These are phyloP conservation scores for Fusarium mundagurra DNA, from an alignment of 2,329 filamentous ascomycete species.

Conservation along the genomic window DNA sequence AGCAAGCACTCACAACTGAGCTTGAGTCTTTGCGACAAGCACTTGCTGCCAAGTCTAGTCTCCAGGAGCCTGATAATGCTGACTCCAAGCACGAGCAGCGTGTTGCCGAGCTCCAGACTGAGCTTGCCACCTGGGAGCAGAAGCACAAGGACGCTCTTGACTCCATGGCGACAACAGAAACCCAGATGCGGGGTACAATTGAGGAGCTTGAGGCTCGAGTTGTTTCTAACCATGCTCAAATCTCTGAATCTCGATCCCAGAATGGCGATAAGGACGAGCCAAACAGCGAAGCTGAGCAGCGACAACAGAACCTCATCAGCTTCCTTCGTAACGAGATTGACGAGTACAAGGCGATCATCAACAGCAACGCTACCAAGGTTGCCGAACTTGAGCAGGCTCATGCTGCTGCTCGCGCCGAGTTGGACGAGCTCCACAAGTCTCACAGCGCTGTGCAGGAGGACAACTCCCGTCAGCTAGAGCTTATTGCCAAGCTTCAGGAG, in stretches of 20 bases:
- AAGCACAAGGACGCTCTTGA: conserved; percentile 79
- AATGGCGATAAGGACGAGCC: conserved; percentile 54
- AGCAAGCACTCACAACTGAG: conserved; percentile 78
- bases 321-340: conserved; percentile 79
- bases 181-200: conserved; percentile 76
- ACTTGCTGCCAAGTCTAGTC: conserved; percentile 46
- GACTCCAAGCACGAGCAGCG: conserved; percentile 61
- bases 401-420: conserved; percentile 69
- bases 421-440: conserved; percentile 72
- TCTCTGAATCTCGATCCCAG: conserved; percentile 54
- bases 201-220: conserved; percentile 74
- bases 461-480: conserved; percentile 55
- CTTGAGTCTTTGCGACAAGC: conserved; percentile 73
- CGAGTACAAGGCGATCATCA: conserved; percentile 80
- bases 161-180: conserved; percentile 77
- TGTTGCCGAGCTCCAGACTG: conserved; percentile 73
- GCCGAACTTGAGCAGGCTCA: conserved; percentile 79
- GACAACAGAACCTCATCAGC: conserved; percentile 68
- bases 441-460: conserved; percentile 63
- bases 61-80: conserved; percentile 45
- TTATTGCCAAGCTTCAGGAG: conserved; percentile 64
- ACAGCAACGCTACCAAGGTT: conserved; percentile 74
- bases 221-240: conserved; percentile 62
- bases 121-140: conserved; percentile 77
- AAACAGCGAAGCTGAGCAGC: conserved; percentile 56